Evolutionary conservation across 2,329 filamentous ascomycete genomes (phyloP), one percentile per base, ranked within the genome.

Genomic region (Epichloe scottii): DNA sequence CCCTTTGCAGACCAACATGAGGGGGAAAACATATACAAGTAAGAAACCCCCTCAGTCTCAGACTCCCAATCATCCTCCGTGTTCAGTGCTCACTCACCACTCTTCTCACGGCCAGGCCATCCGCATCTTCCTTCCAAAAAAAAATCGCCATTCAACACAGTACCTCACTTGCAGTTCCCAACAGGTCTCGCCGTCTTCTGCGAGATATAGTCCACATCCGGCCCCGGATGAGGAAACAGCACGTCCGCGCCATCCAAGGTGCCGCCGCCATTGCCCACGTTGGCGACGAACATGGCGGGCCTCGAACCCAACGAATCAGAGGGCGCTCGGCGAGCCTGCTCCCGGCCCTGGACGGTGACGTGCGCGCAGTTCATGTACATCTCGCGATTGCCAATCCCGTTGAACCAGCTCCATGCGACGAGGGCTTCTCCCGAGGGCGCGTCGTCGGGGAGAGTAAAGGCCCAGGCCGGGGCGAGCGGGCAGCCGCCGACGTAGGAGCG

Each of bases 301-400:
- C 84, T 78, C 44, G 65, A 63, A 51, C 70, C 68, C 63, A 87
- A 80, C 46, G 71, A 50, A 7, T 37, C 49, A 8, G 54, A 40
- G 52, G 53, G 49, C 17, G 59, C 58, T 53, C 59, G 56, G 59
- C 61, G 21, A 7, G 21, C 39, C 39, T 37, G 15, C 21, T n/a
- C n/a, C 47, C 66, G 64, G 37, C 67, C 66, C 50, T 64, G 67
- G 62, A 89, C 81, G 54, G 77, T 79, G 58, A 90, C 77, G 48
- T 78, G 73, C 10, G 87, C 86, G 62, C 87, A 93, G 68, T 89
- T 87, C 84, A 89, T 89, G 75, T 93, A 93, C 78, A 86, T 87
- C 65, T 91, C 87, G 46, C 86, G 77, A 68, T 89, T 89, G 26
- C 87, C 86, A 40, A 85, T 66, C 57, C 80, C 71, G 72, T 89